phyloP scores from a whole-genome alignment of 257 asterid genomes.

The Nicotiana benthamiana region DNA sequence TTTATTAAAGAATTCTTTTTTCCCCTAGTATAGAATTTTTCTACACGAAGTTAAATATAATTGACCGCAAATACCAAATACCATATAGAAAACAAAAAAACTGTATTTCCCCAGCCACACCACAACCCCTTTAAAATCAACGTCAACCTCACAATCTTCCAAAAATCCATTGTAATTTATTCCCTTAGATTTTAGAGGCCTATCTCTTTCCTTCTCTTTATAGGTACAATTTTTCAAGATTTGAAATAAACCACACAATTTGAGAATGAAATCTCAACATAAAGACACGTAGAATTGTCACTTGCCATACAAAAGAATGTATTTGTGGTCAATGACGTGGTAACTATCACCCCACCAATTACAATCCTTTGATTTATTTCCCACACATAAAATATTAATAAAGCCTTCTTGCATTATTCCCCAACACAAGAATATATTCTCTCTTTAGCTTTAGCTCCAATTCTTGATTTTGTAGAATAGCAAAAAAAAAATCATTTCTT shows the following conservation, averaged over 20 bases:
- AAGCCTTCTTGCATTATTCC: not conserved
- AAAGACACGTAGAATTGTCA: conserved; percentile 52
- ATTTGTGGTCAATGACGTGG: conserved; percentile 37
- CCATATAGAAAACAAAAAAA: not conserved
- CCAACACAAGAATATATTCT: conserved; percentile 1
- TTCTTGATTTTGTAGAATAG: too few species aligned
- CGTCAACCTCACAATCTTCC: conserved; percentile 44
- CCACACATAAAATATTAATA: conserved; percentile 7
- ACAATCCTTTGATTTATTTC: not conserved
- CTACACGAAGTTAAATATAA: too few species aligned
- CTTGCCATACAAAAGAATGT: conserved; percentile 38
- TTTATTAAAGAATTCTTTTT: too few species aligned
- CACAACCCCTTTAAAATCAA: conserved; percentile 15
- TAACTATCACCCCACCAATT: conserved; percentile 40
- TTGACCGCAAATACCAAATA: too few species aligned
- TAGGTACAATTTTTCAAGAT: not conserved
- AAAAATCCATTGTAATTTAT: conserved; percentile 12
- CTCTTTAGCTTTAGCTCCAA: not conserved
- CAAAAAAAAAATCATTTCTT: not conserved
- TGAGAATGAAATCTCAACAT: conserved; percentile 14
- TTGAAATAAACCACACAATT: conserved; percentile 30
- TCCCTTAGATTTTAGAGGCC: conserved; percentile 1
- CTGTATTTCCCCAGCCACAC: not conserved
- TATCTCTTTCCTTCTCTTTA: conserved; percentile 10
- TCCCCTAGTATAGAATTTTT: too few species aligned